Evolutionary conservation across 768 basidiomycete genomes (phyloP), one percentile per base, ranked within the genome.

Genomic region (Mycena olivaceomarginata): DNA sequence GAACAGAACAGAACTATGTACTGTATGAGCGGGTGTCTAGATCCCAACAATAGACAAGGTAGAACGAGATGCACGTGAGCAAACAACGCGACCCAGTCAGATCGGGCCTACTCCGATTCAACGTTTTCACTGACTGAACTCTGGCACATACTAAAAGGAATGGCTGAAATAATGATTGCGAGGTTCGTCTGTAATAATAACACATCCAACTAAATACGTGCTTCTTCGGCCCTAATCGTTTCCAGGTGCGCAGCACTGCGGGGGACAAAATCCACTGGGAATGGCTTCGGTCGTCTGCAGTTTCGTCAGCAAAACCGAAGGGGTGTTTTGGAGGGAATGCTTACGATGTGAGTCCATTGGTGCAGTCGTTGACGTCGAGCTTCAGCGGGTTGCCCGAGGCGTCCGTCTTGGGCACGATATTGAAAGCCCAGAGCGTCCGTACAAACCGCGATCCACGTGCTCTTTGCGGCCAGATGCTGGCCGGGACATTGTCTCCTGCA

Each of bases 241-340:
- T 70, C 69, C 4, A 70, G 7, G 25, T 70, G 69, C 6, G 57
- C 59, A 31, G 43, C 22, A 70, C 69, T 70, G 10, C 69, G 69
- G 43, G 25, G 69, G 59, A 70, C n/a, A 12, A 70, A 45, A 22
- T 22, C n/a, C 15, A 39, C 45, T 1, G 57, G 57, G 45, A 70
- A 70, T 7, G 16, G n/a, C 1, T 62, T 43, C 12, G 69, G 69
- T 1, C 45, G 40, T 15, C 69, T 70, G 59, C 15, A 60, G 2
- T 3, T 20, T 57, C 2, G 43, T 56, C n/a, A 13, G 15, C 22
- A 31, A 22, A 31, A 31, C 31, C 43, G 13, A 31, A 37, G 43
- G 0, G 4, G 1, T 70, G 22, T 0, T 10, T 10, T 10, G 31
- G 2, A 25, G 25, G 43, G 39, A 15, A 45, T 15, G 43, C 68